Base-by-base conservation (phyloP, 805 yeast species). In the Wickerhamomyces subpelliculosus region DNA sequence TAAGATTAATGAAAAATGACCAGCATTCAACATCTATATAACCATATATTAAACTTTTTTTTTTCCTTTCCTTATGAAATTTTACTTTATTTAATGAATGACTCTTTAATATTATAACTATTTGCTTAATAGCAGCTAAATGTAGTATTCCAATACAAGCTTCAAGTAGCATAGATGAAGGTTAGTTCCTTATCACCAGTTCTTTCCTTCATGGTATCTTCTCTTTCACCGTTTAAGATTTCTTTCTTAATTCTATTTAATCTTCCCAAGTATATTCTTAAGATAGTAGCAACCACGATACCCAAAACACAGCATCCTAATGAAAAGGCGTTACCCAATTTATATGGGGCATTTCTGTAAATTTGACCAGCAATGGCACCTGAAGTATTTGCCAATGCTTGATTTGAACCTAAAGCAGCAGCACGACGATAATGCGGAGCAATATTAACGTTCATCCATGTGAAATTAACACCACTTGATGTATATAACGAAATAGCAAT, bases 291-390 rank as follows among this genome's bases (percentile, higher is more conserved):
- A 11, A 49, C 31, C 8, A 22, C 10, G 10, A 22, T 22, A 22
- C 24, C 24, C 24, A 22, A 8, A 22, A 22, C 24, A 22, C 24
- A 8, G 41, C 61, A 47, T 5, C 72, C 71, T 23, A 67, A 44
- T 8, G 70, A 58, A 39, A 65, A 64, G 4, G 61, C 57, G 40
- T 66, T 61, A 2, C 74, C 73, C 24, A 66, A 48, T 12, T 40
- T 46, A 40, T 62, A 68, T 5, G 70, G 70, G 4, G 70, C 48
- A 7, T 48, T 44, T 26, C 65, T 49, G 50, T 67, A 70, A 19
- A 69, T 62, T 45, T 68, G 73, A 21, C 68, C 67, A 25, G 67
- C 64, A 41, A 68, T 54, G 4, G 63, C 68, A 37, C 76, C 76
- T 7, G 73, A 60, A 21, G 63, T 40, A 43, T 70, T 70, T 8